Evolutionary conservation across 179 eudicot species (phyloP).

Genomic region (Drosera spatulata): DNA sequence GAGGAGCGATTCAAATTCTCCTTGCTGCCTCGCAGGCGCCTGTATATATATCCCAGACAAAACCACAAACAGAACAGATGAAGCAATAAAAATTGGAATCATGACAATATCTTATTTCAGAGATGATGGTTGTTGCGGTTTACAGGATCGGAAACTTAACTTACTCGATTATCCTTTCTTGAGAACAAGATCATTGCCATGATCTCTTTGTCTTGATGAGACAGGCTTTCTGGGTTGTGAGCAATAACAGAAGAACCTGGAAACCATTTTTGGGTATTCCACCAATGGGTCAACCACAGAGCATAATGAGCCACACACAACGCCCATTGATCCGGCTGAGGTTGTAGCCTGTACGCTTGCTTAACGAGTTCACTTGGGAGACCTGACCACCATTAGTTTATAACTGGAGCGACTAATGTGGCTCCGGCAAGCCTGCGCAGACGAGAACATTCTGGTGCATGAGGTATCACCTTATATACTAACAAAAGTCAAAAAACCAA

Average conservation of each 20-base stretch:
- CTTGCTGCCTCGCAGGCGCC: constrained; percentile 31
- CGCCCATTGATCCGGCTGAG: constrained; percentile 25
- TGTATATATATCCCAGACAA: not conserved
- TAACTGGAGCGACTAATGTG: constrained; percentile 26
- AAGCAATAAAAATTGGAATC: too few relatives aligned
- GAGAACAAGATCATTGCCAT: not conserved
- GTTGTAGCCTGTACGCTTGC: constrained; percentile 12
- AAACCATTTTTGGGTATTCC: constrained; percentile 42
- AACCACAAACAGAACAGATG: too few relatives aligned
- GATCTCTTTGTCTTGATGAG: constrained; percentile 16
- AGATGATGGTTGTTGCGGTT: too few relatives aligned
- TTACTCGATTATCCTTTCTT: not conserved
- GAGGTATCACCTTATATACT: too few relatives aligned
- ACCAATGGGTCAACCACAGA: constrained; percentile 43
- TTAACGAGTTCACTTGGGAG: constrained; percentile 21
- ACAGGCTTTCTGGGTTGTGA: constrained; percentile 13
- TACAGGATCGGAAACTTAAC: not conserved
- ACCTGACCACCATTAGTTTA: constrained; percentile 24
- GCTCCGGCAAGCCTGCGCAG: constrained; percentile 33
- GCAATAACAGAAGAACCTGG: constrained; percentile 18
- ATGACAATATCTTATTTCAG: too few relatives aligned
- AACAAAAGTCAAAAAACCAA: not conserved
- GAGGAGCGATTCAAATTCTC: constrained; percentile 25
- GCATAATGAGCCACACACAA: constrained; percentile 20
- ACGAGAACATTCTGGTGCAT: not conserved